phyloP scores from a whole-genome alignment of 169 alveolate species.

The Toxoplasma gondii region DNA sequence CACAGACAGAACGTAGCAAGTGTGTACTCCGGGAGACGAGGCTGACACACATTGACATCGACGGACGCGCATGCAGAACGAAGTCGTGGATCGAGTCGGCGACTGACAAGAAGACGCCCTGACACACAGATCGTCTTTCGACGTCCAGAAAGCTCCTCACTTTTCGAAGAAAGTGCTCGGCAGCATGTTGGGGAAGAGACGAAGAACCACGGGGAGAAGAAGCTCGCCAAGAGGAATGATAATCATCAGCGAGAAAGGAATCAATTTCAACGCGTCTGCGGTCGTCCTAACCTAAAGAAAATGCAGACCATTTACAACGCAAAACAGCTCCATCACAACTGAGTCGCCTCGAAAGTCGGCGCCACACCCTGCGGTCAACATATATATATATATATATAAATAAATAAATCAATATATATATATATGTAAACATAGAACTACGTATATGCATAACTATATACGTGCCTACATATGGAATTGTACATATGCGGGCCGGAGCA shows the following conservation, averaged over 20 bases:
- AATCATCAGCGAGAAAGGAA: constrained; percentile 88
- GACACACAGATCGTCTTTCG: too few relatives aligned
- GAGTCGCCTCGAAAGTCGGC: neutral
- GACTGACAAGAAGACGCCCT: too few relatives aligned
- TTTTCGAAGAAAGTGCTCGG: constrained; percentile 88
- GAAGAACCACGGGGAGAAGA: constrained; percentile 85
- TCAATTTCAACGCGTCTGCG: constrained; percentile 85
- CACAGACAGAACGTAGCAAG: too few relatives aligned
- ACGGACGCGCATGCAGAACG: too few relatives aligned
- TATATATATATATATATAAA: neutral
- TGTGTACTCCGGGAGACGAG: too few relatives aligned
- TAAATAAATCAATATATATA: neutral
- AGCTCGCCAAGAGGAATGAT: constrained; percentile 90
- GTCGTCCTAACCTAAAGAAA: constrained; percentile 75
- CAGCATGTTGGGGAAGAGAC: constrained; percentile 88
- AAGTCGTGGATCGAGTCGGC: too few relatives aligned
- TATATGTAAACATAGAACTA: neutral
- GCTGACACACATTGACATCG: too few relatives aligned
- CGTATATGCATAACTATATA: neutral
- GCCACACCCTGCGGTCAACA: neutral
- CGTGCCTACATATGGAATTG: too few relatives aligned
- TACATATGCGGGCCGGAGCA: too few relatives aligned
- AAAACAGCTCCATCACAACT: neutral
- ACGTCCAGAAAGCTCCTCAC: too few relatives aligned
- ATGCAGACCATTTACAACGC: neutral